Evolutionary conservation across 2,329 filamentous ascomycete genomes (phyloP).

Genomic region (Colletotrichum tropicicola): DNA sequence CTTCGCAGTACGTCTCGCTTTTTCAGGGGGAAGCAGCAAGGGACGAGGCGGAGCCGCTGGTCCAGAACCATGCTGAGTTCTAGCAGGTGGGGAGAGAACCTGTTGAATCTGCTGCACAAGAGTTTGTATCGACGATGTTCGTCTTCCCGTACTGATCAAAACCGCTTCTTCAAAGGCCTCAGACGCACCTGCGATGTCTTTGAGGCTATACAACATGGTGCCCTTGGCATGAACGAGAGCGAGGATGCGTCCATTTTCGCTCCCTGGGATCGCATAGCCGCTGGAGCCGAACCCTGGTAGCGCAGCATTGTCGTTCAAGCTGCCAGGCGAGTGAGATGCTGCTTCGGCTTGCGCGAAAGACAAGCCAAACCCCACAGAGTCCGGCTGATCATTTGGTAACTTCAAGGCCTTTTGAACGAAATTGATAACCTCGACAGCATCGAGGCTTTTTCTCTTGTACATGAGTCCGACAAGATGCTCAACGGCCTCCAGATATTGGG

Average conservation of each 20-base stretch:
- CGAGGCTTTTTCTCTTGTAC: slow-evolving; percentile 82
- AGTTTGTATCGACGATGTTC: slow-evolving; percentile 75
- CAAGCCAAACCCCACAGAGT: slow-evolving; percentile 47
- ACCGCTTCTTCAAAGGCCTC: slow-evolving; percentile 95
- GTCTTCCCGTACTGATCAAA: slow-evolving; percentile 81
- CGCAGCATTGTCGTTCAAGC: slow-evolving; percentile 31
- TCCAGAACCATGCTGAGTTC: slow-evolving; percentile 36
- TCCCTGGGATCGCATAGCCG: slow-evolving; percentile 84
- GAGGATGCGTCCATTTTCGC: slow-evolving; percentile 91
- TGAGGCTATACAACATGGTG: slow-evolving; percentile 95
- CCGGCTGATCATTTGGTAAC: neutral
- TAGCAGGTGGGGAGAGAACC: slow-evolving; percentile 64
- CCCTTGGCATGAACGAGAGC: slow-evolving; percentile 97
- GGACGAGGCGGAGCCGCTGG: slow-evolving; percentile 51
- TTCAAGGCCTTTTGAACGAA: slow-evolving; percentile 80
- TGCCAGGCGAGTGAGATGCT: neutral
- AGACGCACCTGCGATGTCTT: slow-evolving; percentile 82
- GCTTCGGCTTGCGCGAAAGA: neutral
- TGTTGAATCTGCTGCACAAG: slow-evolving; percentile 82
- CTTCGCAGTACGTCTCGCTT: slow-evolving; percentile 82
- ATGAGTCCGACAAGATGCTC: slow-evolving; percentile 92
- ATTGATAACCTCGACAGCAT: slow-evolving; percentile 88
- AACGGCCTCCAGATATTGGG: slow-evolving; percentile 92
- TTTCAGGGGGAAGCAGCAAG: slow-evolving; percentile 83
- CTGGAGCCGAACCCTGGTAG: slow-evolving; percentile 61